Evolutionary conservation across 441 rosid species (phyloP).

Genomic region (Hypseocharis bilobata): DNA sequence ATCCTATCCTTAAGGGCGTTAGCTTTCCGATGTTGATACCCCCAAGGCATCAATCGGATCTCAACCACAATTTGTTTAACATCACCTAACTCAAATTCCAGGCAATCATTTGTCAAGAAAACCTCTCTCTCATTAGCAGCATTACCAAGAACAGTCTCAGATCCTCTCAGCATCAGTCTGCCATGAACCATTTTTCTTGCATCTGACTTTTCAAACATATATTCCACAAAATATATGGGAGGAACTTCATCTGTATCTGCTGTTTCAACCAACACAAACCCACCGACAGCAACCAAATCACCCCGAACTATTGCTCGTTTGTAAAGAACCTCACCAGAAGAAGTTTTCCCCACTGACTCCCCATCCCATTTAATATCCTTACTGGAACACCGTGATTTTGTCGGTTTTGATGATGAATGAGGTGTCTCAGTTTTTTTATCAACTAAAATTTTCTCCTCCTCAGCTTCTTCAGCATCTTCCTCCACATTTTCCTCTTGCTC

Average conservation of each 20-base stretch:
- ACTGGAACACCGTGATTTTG: slow-evolving; percentile 27
- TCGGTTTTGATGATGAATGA: slow-evolving; percentile 22
- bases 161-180: slow-evolving; percentile 47
- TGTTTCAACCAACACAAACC: slow-evolving; percentile 36
- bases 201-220: slow-evolving; percentile 53
- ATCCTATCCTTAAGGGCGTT: slow-evolving; percentile 17
- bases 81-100: slow-evolving; percentile 39
- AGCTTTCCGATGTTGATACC: slow-evolving; percentile 39
- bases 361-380: slow-evolving; percentile 53
- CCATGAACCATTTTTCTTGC: slow-evolving; percentile 68
- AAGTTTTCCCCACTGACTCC: slow-evolving; percentile 33
- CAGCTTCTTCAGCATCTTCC: slow-evolving; percentile 24
- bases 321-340: slow-evolving; percentile 45
- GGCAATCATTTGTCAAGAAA: slow-evolving; percentile 55
- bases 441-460: slow-evolving; percentile 22
- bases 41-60: slow-evolving; percentile 59
- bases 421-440: slow-evolving; percentile 26
- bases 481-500: slow-evolving; percentile 38
- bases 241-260: slow-evolving; percentile 39
- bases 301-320: slow-evolving; percentile 44
- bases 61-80: slow-evolving; percentile 39
- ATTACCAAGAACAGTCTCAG: slow-evolving; percentile 57
- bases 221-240: slow-evolving; percentile 56
- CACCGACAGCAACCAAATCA: slow-evolving; percentile 45
- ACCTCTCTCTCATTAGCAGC: slow-evolving; percentile 65